Base-by-base conservation (phyloP, 2,329 filamentous ascomycete genomes). In the Ophiognomonia clavigignenti-juglandacearum region DNA sequence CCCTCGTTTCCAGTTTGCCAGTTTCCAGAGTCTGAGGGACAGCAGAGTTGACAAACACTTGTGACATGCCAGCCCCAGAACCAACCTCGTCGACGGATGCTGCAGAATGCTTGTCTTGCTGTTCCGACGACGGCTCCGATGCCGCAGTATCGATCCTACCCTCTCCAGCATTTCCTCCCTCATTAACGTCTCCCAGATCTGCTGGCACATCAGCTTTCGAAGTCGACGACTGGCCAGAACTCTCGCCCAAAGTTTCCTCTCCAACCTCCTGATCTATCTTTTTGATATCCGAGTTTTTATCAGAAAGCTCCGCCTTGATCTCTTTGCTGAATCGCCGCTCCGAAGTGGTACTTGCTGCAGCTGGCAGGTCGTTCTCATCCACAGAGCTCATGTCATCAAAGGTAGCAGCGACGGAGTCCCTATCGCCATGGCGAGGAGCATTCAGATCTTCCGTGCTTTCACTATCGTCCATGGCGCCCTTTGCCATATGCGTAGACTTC, bases 1-100 rank as follows among this genome's bases (percentile, higher is more conserved):
- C 66, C 11, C 81, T 80, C n/a, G 74, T 70, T 1, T 88, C 87
- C 9, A 95, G 74, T 10, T 74, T 74, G 4, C 82, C 80, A 53
- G 74, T 76, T 5, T 76, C 82, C 49, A 86, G 63, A 39, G 67
- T 77, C 14, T 64, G 65, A 7, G 68, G 63, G 13, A 68, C 65
- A 3, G 76, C 75, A 2, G 65, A 64, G 1, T 56, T 31, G 10
- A 46, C 60, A 1, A 72, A 76, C 16, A 59, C 63, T 3, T 59
- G 57, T 3, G 73, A 77, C 47, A 69, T 70, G 9, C 64, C 56
- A 31, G 63, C 62, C 49, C 66, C 54, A 42, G 64, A 31, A 9
- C 18, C 29, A 11, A 19, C 27, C 23, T 40, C 43, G 11, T 49
- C 51, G 6, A 56, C 54, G 27, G 22, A 44, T 23, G 45, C 51